Evolutionary conservation across 169 alveolate species (phyloP).

Genomic region (Cryptosporidium meleagridis): DNA sequence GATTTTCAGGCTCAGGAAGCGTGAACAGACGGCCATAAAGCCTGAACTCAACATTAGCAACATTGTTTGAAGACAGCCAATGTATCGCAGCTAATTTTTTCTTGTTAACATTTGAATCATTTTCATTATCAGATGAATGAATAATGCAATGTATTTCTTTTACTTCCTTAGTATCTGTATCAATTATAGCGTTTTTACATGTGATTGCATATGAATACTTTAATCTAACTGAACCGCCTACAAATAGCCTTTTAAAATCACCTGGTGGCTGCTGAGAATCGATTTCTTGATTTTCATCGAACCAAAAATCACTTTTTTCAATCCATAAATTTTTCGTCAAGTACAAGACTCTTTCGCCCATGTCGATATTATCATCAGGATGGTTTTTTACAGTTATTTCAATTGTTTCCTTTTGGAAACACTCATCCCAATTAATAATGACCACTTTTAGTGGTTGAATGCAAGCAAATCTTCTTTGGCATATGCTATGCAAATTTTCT

Average conservation of each 20-base stretch:
- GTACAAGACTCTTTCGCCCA: constrained; percentile 40
- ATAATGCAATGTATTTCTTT: constrained; percentile 51
- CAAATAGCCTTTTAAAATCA: constrained; percentile 40
- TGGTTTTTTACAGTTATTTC: constrained; percentile 76
- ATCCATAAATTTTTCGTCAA: constrained; percentile 54
- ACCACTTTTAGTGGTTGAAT: constrained; percentile 86
- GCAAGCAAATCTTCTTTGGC: constrained; percentile 90
- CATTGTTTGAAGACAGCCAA: constrained; percentile 44
- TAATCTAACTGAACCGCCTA: constrained; percentile 58
- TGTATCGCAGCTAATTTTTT: constrained; percentile 55
- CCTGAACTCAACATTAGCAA: constrained; percentile 49
- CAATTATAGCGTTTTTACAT: constrained; percentile 24
- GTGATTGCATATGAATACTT: constrained; percentile 52
- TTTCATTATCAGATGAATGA: neutral
- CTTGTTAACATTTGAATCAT: neutral
- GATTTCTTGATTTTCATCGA: constrained; percentile 2
- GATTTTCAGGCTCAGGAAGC: constrained; percentile 81
- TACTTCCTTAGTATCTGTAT: neutral
- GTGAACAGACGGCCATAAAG: constrained; percentile 84
- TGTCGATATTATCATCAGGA: constrained; percentile 49
- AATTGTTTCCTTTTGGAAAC: constrained; percentile 75
- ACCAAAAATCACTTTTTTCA: constrained; percentile 73
- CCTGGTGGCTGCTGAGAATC: constrained; percentile 35
- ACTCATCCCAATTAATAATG: constrained; percentile 78
- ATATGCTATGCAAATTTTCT: constrained; percentile 84